Conservation (phyloP, 768 basidiomycete species). For the Terana coerulea region DNA sequence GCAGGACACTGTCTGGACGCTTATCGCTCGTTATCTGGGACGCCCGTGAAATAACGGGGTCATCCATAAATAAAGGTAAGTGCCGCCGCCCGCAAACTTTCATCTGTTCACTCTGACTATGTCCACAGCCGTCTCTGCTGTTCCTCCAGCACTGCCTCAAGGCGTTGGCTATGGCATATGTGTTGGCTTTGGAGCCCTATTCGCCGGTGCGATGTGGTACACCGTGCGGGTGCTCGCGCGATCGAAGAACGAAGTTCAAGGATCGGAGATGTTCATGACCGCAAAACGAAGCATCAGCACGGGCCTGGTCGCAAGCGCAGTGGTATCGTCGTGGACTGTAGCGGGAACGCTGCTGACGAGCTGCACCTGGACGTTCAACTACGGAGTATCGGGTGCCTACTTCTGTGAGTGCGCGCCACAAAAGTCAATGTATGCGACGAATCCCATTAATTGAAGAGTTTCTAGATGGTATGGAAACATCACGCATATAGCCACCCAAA, state of each 20-base stretch:
- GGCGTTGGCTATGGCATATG: constrained; percentile 12
- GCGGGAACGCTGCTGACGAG: constrained; percentile 12
- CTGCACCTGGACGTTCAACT: constrained; percentile 13
- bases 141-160: constrained; percentile 4
- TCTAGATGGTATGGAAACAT: constrained; percentile 7
- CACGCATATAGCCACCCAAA: no score
- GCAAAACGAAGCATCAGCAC: constrained; percentile 12
- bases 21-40: no score
- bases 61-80: no score
- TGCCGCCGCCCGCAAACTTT: no score
- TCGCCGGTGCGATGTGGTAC: constrained; percentile 13
- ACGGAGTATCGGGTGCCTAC: constrained; percentile 13
- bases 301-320: constrained; percentile 11
- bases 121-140: background rate
- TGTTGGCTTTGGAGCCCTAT: constrained; percentile 9
- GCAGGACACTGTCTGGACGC: no score
- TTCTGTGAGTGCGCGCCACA: constrained; percentile 2
- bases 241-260: constrained; percentile 10
- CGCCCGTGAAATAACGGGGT: no score
- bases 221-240: constrained; percentile 5
- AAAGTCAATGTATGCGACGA: background rate
- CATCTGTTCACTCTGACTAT: no score
- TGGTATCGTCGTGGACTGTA: constrained; percentile 13
- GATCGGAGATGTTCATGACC: constrained; percentile 16
- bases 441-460: background rate